phyloP scores from a whole-genome alignment of 2,329 filamentous ascomycete species.

The Biscogniauxia marginata region DNA sequence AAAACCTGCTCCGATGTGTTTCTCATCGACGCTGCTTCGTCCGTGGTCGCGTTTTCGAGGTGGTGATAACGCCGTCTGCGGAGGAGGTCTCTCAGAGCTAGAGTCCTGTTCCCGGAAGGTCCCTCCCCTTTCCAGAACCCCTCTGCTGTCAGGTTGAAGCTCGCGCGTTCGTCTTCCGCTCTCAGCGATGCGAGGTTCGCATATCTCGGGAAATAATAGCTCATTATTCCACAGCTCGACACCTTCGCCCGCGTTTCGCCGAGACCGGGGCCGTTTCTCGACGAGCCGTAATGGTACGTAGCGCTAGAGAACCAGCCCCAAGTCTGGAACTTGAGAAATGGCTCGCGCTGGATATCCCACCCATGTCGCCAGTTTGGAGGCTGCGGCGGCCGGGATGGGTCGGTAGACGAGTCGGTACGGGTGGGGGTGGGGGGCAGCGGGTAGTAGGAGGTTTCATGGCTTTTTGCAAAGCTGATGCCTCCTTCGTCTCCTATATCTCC shows the following conservation, averaged over 20 bases:
- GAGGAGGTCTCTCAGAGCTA: constrained; percentile 34
- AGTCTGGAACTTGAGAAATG: constrained; percentile 38
- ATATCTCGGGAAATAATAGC: constrained; percentile 43
- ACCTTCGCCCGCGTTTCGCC: constrained; percentile 43
- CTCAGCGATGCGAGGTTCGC: constrained; percentile 31
- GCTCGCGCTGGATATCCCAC: constrained; percentile 31
- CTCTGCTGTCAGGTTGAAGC: constrained; percentile 41
- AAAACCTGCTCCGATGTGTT: constrained; percentile 32
- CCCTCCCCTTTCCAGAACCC: constrained; percentile 38
- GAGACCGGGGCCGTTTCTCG: constrained; percentile 35
- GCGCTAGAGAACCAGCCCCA: constrained; percentile 47
- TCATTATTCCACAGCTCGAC: constrained; percentile 43
- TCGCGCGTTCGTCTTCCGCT: constrained; percentile 31
- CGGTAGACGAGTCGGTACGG: constrained; percentile 33
- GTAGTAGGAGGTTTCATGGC: constrained; percentile 31
- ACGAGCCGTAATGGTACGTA: constrained; percentile 42
- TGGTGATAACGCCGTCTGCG: constrained; percentile 39
- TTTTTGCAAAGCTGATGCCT: background rate
- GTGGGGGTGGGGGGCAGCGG: constrained; percentile 38
- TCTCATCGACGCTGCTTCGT: constrained; percentile 37
- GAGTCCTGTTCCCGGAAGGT: constrained; percentile 21
- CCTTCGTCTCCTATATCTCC: constrained; percentile 1
- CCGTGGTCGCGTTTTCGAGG: constrained; percentile 30
- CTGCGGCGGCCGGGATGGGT: constrained; percentile 33
- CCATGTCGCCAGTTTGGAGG: constrained; percentile 38